A percentile compares a stretch with the other conserved stretches of the same genome.
These are phyloP conservation scores for Phaffomyces thermotolerans DNA, from an alignment of 805 yeast genomes.

Conservation along the genomic window DNA sequence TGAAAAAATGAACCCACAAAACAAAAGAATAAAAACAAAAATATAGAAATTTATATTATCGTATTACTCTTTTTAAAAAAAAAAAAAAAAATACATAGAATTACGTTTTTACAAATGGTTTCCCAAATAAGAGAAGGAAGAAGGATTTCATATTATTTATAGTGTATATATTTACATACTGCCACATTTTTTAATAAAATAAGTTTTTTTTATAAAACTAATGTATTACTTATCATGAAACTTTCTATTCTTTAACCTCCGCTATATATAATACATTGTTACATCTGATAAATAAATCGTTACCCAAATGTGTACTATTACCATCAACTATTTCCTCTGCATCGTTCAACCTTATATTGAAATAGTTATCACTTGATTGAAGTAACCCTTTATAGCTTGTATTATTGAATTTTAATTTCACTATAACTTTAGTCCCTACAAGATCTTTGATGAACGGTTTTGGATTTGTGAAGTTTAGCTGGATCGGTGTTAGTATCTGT, in stretches of 20 bases:
- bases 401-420: constrained; percentile 83
- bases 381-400: constrained; percentile 81
- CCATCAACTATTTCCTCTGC: constrained; percentile 47
- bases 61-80: not conserved
- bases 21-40: not conserved
- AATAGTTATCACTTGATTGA: constrained; percentile 80
- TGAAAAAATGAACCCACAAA: not conserved
- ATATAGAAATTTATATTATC: not conserved
- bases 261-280: constrained; percentile 66
- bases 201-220: not conserved
- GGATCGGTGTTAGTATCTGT: constrained; percentile 1
- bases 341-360: constrained; percentile 74
- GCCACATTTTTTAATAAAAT: constrained; percentile 1
- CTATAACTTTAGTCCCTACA: constrained; percentile 61
- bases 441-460: constrained; percentile 82
- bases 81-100: not conserved
- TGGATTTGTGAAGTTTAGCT: constrained; percentile 65
- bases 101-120: not conserved
- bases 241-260: constrained; percentile 11
- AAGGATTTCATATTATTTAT: constrained; percentile 6
- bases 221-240: not conserved
- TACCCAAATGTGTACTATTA: constrained; percentile 45
- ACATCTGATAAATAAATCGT: constrained; percentile 83
- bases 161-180: constrained; percentile 5
- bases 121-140: constrained; percentile 3